Evolutionary conservation across 2,329 filamentous ascomycete genomes (phyloP).

Genomic region (Penicillium janthinellum): DNA sequence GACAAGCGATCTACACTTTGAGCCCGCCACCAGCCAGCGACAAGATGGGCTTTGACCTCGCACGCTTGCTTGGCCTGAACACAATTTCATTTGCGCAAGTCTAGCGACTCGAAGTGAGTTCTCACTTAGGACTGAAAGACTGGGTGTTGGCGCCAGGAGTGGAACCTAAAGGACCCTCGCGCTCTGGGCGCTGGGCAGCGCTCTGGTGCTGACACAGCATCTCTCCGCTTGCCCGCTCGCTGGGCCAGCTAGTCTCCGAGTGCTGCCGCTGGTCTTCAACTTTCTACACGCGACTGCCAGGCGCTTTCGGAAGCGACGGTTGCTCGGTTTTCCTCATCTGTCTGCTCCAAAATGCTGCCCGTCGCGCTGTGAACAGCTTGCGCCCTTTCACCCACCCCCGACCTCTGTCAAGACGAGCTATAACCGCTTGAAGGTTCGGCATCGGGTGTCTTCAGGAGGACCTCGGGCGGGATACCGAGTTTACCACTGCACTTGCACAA

Average conservation of each 20-base stretch:
- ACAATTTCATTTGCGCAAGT: constrained; percentile 5
- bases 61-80: not conserved
- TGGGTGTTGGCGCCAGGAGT: constrained; percentile 16
- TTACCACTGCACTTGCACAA: not conserved
- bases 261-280: constrained; percentile 14
- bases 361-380: constrained; percentile 20
- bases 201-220: constrained; percentile 26
- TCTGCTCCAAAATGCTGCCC: constrained; percentile 20
- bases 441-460: constrained; percentile 2
- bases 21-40: not conserved
- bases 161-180: not conserved
- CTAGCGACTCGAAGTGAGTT: not conserved
- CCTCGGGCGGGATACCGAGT: constrained; percentile 10
- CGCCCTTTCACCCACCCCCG: constrained; percentile 7
- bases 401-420: constrained; percentile 12
- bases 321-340: constrained; percentile 1
- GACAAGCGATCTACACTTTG: constrained; percentile 12
- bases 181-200: too few species aligned
- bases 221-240: constrained; percentile 17
- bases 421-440: constrained; percentile 9
- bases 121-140: not conserved
- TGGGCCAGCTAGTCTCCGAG: not conserved
- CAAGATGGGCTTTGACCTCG: constrained; percentile 18
- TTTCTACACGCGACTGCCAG: constrained; percentile 12
- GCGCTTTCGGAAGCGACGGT: constrained; percentile 8